phyloP scores from a whole-genome alignment of 345 rosid species.

The Eucalyptus marginata region DNA sequence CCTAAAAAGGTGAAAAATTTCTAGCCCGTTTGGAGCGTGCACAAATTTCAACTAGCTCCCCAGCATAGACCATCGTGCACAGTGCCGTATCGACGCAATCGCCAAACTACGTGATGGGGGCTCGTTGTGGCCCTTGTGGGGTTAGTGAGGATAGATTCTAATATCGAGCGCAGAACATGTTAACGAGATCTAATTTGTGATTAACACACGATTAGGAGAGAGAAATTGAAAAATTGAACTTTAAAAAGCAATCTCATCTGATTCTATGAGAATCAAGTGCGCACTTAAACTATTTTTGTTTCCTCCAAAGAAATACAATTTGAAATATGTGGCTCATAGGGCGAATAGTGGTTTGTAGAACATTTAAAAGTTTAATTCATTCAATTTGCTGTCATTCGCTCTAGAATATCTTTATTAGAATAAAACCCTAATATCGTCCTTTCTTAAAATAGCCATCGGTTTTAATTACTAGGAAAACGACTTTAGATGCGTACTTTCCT shows the following conservation, averaged over 20 bases:
- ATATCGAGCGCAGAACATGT: background rate
- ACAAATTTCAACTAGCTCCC: background rate
- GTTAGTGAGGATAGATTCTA: background rate
- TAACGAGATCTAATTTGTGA: background rate
- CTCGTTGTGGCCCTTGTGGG: background rate
- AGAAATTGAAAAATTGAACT: background rate
- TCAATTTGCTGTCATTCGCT: background rate
- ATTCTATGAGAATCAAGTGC: background rate
- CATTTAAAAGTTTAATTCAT: background rate
- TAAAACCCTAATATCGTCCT: background rate
- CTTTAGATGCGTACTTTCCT: background rate
- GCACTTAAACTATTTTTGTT: background rate
- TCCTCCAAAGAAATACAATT: background rate
- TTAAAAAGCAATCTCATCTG: background rate
- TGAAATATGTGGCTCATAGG: background rate
- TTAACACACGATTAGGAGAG: background rate
- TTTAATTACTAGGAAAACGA: background rate
- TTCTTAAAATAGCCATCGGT: background rate
- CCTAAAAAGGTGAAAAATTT: background rate
- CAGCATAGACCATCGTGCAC: background rate
- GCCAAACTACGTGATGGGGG: background rate
- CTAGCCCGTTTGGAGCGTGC: background rate
- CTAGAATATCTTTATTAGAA: background rate
- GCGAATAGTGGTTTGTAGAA: background rate
- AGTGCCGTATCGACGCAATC: background rate